A percentile compares a stretch with the other conserved stretches of the same genome.
phyloP scores from a whole-genome alignment of 352 stramenopile genomes.

The Phytophthora tentaculata region DNA sequence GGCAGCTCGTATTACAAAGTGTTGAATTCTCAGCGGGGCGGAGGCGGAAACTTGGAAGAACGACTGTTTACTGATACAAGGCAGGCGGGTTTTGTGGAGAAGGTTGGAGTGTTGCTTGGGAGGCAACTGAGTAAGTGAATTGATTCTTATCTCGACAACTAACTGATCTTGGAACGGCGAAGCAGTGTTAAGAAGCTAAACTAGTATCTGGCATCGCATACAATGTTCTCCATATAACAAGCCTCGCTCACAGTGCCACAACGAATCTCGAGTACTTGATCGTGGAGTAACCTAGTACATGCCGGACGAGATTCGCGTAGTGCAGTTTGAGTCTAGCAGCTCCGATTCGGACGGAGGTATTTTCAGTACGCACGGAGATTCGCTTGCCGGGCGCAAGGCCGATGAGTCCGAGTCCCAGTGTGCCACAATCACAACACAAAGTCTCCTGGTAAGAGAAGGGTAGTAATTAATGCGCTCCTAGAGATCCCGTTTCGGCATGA shows the following conservation, averaged over 20 bases:
- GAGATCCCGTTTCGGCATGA: conserved; percentile 8
- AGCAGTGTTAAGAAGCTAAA: background rate
- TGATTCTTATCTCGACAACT: background rate
- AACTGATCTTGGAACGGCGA: background rate
- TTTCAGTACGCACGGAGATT: too few relatives aligned
- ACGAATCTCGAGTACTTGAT: background rate
- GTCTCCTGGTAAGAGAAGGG: background rate
- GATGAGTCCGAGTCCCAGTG: too few relatives aligned
- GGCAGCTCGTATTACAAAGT: background rate
- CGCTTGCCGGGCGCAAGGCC: too few relatives aligned
- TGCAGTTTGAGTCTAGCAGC: too few relatives aligned
- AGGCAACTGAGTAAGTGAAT: background rate
- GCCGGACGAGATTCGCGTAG: background rate
- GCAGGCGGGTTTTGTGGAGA: background rate
- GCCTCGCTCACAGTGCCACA: background rate
- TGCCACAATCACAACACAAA: too few relatives aligned
- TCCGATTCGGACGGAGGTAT: too few relatives aligned
- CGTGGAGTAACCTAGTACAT: background rate
- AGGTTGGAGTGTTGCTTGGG: background rate
- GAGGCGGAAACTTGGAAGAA: too few relatives aligned
- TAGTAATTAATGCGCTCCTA: conserved; percentile 15
- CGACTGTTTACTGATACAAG: too few relatives aligned
- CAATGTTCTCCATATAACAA: background rate
- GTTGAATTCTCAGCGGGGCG: background rate
- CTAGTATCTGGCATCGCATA: background rate